Base-by-base conservation (phyloP, 345 rosid species). In the Lagerstroemia speciosa region DNA sequence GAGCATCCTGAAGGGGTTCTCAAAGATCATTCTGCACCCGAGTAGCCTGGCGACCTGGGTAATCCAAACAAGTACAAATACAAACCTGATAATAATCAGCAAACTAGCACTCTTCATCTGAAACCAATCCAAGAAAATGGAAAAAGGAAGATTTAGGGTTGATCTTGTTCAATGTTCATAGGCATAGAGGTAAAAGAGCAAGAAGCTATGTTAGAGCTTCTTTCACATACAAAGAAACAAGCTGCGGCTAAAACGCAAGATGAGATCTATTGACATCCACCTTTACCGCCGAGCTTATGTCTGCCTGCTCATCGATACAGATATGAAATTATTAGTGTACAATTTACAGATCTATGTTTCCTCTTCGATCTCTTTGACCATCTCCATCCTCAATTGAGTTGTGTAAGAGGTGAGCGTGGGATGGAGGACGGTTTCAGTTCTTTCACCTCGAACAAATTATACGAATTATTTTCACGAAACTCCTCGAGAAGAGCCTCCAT, bases 341-440 rank as follows among this genome's bases (percentile, higher is more conserved):
- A 69, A 20, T 34, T 53, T 24, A 1, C 37, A 34, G 16, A 41
- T 9, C 46, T 2, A 41, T 0, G 46, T 41, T 41, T 41, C 14
- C 46, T 41, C 15, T 26, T 14, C 2, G 24, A n/a, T n/a, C 29
- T 14, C 15, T 34, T 9, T 12, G 46, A 10, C 12, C 6, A 27
- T 2, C 9, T 27, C 65, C 62, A 62, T 64, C 52, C 66, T 81
- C 77, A 87, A 73, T 94, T 94, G 74, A 94, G 82, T 57, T 87
- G 96, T 29, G 82, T 73, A 74, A 94, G 89, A 52, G 99, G 99
- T 6, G 91, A 83, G 46, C 99, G 96, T 74, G 98, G 96, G 78
- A 84, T 76, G 64, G 87, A 83, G 43, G 93, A 87, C 5, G 86
- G 92, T 69, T 89, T 91, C 20, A 82, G 24, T 45, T 84, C 96